Evolutionary conservation across 2,329 filamentous ascomycete genomes (phyloP).

Genomic region (Diplodia seriata): DNA sequence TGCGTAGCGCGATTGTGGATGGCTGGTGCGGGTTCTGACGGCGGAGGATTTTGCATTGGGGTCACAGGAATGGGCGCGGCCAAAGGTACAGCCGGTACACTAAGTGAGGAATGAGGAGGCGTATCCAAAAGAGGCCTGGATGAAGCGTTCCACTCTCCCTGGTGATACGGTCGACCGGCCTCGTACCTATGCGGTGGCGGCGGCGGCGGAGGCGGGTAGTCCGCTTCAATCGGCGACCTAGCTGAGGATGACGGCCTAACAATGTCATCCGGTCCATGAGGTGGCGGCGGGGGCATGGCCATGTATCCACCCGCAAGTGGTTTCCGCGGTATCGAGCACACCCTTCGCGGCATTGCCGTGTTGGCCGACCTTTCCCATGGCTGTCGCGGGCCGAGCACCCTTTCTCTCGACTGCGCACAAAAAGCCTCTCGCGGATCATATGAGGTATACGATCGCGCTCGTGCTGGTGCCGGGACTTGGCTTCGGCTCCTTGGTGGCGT

Average conservation of each 20-base stretch:
- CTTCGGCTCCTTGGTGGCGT: background rate
- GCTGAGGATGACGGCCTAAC: too few relatives aligned
- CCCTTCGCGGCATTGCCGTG: background rate
- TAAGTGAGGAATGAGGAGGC: background rate
- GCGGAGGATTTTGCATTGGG: background rate
- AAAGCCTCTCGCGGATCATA: background rate
- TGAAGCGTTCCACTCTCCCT: background rate
- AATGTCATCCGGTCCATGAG: background rate
- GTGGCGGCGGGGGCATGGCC: background rate
- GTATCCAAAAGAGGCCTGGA: background rate
- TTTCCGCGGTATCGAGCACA: constrained; percentile 9
- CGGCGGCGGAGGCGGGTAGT: background rate
- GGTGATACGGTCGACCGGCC: constrained; percentile 1
- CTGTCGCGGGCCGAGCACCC: background rate
- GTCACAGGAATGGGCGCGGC: background rate
- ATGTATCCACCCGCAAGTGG: background rate
- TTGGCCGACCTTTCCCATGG: constrained; percentile 1
- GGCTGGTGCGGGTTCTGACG: background rate
- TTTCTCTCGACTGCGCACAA: constrained; percentile 1
- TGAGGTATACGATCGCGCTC: background rate
- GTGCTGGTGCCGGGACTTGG: background rate
- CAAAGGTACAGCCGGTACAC: background rate
- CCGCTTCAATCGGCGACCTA: background rate
- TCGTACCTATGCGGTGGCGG: constrained; percentile 7
- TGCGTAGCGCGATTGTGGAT: constrained; percentile 12